phyloP scores from a whole-genome alignment of 78 protist genomes.

The Bigelowiella natans region DNA sequence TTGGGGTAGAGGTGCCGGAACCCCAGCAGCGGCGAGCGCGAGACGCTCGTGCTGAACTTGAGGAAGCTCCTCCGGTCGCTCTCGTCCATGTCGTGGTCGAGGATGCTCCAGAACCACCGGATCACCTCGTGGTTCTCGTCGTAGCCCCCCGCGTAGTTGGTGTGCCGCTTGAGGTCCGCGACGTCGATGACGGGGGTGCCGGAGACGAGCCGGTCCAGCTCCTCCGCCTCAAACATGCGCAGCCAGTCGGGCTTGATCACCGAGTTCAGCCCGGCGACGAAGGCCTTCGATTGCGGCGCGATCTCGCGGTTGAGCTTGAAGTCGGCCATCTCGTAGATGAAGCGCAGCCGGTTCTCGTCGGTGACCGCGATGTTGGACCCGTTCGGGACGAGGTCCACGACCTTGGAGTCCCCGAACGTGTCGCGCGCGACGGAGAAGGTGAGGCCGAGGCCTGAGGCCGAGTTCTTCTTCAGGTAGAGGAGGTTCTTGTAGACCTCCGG shows the following conservation, averaged over 20 bases:
- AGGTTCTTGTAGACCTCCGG: background rate
- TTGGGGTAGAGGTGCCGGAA: background rate
- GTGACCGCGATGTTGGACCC: background rate
- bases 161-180: background rate
- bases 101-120: background rate
- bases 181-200: background rate
- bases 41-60: constrained; percentile 13
- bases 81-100: background rate
- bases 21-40: background rate
- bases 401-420: background rate
- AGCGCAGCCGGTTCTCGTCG: background rate
- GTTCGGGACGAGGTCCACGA: background rate
- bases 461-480: background rate
- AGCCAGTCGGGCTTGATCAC: background rate
- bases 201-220: background rate
- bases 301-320: background rate
- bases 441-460: background rate
- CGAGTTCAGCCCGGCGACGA: background rate
- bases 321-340: background rate
- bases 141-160: constrained; percentile 5
- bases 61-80: constrained; percentile 5
- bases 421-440: background rate
- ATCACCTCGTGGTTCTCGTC: background rate
- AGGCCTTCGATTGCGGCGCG: background rate
- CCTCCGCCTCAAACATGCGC: background rate